Conservation (phyloP, 2,329 filamentous ascomycete species). For the Ophiognomonia clavigignenti-juglandacearum region DNA sequence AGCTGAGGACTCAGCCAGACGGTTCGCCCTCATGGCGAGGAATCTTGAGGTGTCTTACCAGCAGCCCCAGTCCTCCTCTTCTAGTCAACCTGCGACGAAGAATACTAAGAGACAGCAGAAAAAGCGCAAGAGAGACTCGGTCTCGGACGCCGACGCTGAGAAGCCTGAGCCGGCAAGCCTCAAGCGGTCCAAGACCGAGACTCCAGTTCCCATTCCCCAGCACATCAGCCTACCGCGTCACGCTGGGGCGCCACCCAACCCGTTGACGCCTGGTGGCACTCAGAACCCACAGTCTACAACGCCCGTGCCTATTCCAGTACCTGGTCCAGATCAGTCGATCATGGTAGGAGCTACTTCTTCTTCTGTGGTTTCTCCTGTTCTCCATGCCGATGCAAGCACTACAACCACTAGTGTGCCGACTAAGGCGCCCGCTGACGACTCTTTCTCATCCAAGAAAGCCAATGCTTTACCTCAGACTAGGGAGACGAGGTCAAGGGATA, state of each 20-base stretch:
- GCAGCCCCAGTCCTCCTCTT: slow-evolving; percentile 6
- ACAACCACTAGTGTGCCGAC: slow-evolving; percentile 21
- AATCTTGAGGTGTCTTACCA: slow-evolving; percentile 22
- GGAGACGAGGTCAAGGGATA: slow-evolving; percentile 28
- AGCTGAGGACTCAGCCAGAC: slow-evolving; percentile 37
- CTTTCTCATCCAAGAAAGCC: slow-evolving; percentile 26
- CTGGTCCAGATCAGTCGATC: slow-evolving; percentile 25
- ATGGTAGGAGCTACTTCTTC: slow-evolving; percentile 17
- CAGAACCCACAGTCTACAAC: slow-evolving; percentile 26
- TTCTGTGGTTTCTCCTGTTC: slow-evolving; percentile 22
- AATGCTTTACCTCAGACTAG: slow-evolving; percentile 28
- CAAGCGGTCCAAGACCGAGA: slow-evolving; percentile 33
- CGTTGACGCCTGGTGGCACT: slow-evolving; percentile 12
- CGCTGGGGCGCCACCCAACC: slow-evolving; percentile 18
- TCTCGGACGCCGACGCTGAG: slow-evolving; percentile 24
- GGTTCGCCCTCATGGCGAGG: slow-evolving; percentile 25
- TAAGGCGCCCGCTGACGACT: slow-evolving; percentile 27
- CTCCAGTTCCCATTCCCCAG: slow-evolving; percentile 31
- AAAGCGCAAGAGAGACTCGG: slow-evolving; percentile 31
- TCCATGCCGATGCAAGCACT: slow-evolving; percentile 17
- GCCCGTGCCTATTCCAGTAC: slow-evolving; percentile 28
- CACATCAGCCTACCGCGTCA: slow-evolving; percentile 21
- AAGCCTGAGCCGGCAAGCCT: slow-evolving; percentile 22
- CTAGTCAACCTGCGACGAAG: slow-evolving; percentile 15
- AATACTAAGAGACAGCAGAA: slow-evolving; percentile 21